Conservation (phyloP, 2,329 filamentous ascomycete genomes). For the Fusarium longipes region DNA sequence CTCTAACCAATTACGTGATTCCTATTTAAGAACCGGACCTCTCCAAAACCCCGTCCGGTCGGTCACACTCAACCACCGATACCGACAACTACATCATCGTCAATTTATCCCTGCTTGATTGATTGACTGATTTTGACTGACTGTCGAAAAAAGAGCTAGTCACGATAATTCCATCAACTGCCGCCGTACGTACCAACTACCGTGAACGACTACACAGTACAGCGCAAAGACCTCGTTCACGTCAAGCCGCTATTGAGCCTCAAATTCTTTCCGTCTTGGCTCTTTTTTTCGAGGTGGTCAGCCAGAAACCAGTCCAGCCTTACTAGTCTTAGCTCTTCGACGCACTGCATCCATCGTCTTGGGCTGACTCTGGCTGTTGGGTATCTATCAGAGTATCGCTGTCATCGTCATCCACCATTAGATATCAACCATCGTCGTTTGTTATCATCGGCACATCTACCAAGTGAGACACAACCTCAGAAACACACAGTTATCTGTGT, state of each 20-base stretch:
- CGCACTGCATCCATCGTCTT: conserved; percentile 1
- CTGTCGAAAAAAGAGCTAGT: conserved; percentile 9
- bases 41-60: conserved; percentile 31
- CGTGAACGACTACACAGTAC: conserved; percentile 2
- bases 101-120: conserved; percentile 27
- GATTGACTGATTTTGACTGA: conserved; percentile 21
- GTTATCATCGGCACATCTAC: neutral
- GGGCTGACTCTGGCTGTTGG: conserved; percentile 7
- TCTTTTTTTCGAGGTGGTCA: conserved; percentile 18
- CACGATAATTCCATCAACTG: conserved; percentile 11
- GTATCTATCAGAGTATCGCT: neutral
- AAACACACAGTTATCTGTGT: neutral
- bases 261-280: conserved; percentile 21
- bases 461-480: conserved; percentile 3
- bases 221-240: neutral
- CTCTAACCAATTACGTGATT: conserved; percentile 15
- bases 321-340: conserved; percentile 21
- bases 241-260: conserved; percentile 20
- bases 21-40: conserved; percentile 6
- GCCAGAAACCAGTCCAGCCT: conserved; percentile 14
- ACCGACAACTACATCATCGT: conserved; percentile 15
- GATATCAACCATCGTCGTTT: neutral
- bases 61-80: conserved; percentile 26
- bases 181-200: conserved; percentile 12
- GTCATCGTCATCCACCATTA: conserved; percentile 9